A percentile compares a stretch with the other conserved stretches of the same genome.
Conservation (phyloP, 306 rosid genomes). For the Prunus campanulata region DNA sequence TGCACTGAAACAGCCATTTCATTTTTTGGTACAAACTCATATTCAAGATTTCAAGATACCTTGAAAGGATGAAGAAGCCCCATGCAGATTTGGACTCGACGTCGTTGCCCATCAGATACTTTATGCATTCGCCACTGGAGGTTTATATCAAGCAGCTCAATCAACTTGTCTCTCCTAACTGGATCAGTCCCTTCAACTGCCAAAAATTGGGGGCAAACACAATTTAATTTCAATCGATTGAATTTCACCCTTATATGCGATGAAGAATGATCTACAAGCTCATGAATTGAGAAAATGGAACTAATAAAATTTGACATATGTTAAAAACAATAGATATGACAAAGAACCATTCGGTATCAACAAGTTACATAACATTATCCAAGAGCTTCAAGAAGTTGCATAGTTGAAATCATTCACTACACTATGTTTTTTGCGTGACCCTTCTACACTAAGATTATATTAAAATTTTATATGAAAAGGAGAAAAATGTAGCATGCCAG, state of each 20-base stretch:
- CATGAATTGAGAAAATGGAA: not conserved
- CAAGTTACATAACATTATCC: too few relatives aligned
- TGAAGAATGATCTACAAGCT: not conserved
- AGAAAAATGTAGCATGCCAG: too few relatives aligned
- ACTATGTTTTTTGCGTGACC: too few relatives aligned
- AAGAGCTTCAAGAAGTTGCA: not conserved
- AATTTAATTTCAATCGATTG: not conserved
- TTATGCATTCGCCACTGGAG: conserved; percentile 96
- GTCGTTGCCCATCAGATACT: conserved; percentile 97
- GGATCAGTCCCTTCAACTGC: conserved; percentile 92
- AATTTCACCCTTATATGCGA: conserved; percentile 8
- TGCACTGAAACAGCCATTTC: not conserved
- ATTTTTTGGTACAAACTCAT: not conserved
- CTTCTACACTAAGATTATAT: too few relatives aligned
- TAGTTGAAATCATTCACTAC: not conserved
- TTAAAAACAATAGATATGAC: too few relatives aligned
- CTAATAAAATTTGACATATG: too few relatives aligned
- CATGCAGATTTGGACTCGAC: conserved; percentile 95
- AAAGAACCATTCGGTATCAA: too few relatives aligned
- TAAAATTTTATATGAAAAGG: too few relatives aligned
- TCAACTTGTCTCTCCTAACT: conserved; percentile 74
- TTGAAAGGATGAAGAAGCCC: conserved; percentile 94
- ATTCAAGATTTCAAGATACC: conserved; percentile 38
- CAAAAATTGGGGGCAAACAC: conserved; percentile 17
- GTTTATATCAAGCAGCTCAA: conserved; percentile 89